Evolutionary conservation across 2,329 filamentous ascomycete genomes (phyloP), one percentile per base, ranked within the genome.

Genomic region (Epichloe hybrida): DNA sequence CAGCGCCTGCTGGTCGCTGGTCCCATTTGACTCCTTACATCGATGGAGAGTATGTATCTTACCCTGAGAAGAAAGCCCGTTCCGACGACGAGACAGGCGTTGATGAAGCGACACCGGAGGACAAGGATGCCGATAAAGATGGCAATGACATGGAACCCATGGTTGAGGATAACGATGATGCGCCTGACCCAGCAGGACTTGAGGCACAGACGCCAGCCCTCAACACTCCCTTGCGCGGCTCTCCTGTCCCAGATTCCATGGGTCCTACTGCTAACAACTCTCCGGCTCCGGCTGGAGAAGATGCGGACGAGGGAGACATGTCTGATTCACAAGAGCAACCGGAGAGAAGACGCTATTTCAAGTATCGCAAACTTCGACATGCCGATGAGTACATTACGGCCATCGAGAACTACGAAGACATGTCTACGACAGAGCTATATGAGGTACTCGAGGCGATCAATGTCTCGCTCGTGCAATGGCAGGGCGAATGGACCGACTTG

Each of bases 401-500:
- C 2, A 62, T 81, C 31, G 69, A 77, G 50, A 69, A 77, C 51
- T 67, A 68, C 56, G 73, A 79, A 54, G 66, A 73, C 9, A 69
- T 80, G 62, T 60, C 69, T 2, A 69, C 66, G 1, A 64, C 64
- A 4, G 72, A 77, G 15, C 62, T 80, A 7, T 73, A 69, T 38
- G 62, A 66, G 34, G 61, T 69, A 7, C 57, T 77, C 4, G 68
- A 72, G 9, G 67, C 70, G 31, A 64, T 72, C 49, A 74, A 72
- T 52, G 56, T 70, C 23, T 68, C 69, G 3, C 58, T 81, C 48
- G 61, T 66, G n/a, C 65, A 72, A 20, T 80, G 74, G 69, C 74
- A 81, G 56, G 61, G 69, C 1, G 79, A 82, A 57, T 81, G 70
- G 64, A 68, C 67, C n/a, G 64, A 69, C 2, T 62, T 77, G 2